Percentiles rank a stretch among this genome's conserved stretches.
Evolutionary conservation across 202 grass and related monocot genomes (phyloP).

Genomic region (Panicum hallii): DNA sequence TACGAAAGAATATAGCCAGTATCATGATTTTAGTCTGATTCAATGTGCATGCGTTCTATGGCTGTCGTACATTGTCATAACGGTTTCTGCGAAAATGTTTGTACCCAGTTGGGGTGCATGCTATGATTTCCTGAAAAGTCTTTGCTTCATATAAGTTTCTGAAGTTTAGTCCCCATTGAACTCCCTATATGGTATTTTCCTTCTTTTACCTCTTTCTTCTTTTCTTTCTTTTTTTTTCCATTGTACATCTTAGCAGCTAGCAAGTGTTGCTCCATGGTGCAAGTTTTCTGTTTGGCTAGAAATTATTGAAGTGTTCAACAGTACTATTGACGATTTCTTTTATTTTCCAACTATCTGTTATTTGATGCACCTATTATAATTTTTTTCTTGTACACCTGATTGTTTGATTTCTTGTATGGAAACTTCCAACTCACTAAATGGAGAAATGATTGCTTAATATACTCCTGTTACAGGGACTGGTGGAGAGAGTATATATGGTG

Average conservation of each 20-base stretch:
- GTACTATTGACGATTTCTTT: neutral
- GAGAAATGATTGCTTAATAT: neutral
- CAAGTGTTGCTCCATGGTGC: neutral
- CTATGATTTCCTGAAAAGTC: neutral
- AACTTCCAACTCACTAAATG: neutral
- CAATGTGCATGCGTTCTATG: neutral
- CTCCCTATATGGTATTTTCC: neutral
- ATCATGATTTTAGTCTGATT: neutral
- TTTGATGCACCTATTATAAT: neutral
- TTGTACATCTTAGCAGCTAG: neutral
- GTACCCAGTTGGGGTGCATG: neutral
- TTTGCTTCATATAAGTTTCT: neutral
- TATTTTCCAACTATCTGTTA: neutral
- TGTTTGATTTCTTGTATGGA: neutral
- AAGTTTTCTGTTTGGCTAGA: neutral
- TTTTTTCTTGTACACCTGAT: neutral
- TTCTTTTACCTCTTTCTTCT: neutral
- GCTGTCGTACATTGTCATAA: neutral
- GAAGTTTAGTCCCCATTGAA: neutral
- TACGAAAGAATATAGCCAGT: neutral
- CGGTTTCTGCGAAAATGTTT: neutral
- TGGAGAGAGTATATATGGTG: slow-evolving; percentile 8
- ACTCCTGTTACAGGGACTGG: neutral
- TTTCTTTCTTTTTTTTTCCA: no score
- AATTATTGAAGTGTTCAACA: neutral